phyloP scores from a whole-genome alignment of 73 alveolate species.

The Tetrahymena elliotti region DNA sequence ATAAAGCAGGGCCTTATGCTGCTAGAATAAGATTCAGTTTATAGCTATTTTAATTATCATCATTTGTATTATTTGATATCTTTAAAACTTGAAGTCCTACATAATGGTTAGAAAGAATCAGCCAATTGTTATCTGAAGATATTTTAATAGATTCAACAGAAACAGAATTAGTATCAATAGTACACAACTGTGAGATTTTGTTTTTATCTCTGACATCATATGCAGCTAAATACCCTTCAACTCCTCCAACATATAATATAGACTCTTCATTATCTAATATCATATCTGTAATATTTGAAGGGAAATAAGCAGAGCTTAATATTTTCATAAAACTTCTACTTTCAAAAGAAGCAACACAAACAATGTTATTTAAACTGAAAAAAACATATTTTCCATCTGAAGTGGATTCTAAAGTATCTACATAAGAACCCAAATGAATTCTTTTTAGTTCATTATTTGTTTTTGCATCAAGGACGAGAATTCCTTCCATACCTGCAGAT shows the following conservation, averaged over 20 bases:
- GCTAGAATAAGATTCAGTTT: neutral
- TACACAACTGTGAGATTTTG: neutral
- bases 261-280: neutral
- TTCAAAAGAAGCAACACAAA: neutral
- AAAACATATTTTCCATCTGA: neutral
- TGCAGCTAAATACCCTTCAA: neutral
- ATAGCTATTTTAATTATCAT: neutral
- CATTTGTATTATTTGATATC: no score
- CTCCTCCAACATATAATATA: neutral
- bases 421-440: neutral
- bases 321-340: neutral
- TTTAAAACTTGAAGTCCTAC: neutral
- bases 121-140: neutral
- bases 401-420: neutral
- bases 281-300: neutral
- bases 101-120: neutral
- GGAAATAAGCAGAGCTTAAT: neutral
- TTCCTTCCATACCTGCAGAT: neutral
- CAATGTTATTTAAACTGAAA: neutral
- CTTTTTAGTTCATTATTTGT: neutral
- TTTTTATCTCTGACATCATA: neutral
- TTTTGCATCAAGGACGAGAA: neutral
- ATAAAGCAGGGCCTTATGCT: neutral
- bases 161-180: neutral
- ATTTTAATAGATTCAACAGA: neutral